Conservation (phyloP, 2,329 filamentous ascomycete species). For the Blastomyces gilchristii region DNA sequence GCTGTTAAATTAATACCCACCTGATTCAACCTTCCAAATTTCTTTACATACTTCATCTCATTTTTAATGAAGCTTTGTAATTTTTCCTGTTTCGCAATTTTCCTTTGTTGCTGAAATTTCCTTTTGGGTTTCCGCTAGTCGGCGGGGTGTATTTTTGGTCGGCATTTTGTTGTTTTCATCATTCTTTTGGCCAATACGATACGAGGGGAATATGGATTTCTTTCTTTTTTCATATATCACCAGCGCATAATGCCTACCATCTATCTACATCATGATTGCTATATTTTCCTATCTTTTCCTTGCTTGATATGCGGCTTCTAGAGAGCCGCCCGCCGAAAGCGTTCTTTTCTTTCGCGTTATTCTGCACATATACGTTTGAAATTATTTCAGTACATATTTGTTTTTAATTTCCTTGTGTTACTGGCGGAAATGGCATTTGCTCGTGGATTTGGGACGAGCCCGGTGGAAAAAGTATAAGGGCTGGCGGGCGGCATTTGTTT, state of each 20-base stretch:
- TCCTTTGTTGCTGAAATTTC: background rate
- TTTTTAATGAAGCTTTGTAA: slow-evolving; percentile 1
- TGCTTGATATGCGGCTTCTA: background rate
- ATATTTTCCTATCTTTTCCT: background rate
- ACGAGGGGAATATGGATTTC: background rate
- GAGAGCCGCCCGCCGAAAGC: background rate
- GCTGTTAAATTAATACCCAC: slow-evolving; percentile 27
- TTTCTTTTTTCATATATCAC: too few species aligned
- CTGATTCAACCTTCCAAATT: background rate
- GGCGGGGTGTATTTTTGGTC: background rate
- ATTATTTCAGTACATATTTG: background rate
- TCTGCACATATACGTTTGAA: background rate
- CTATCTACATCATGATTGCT: background rate
- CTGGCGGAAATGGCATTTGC: background rate
- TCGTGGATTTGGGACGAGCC: slow-evolving; percentile 1
- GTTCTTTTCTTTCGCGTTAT: background rate
- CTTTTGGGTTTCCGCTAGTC: background rate
- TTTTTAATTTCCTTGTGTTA: background rate
- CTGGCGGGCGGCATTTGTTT: slow-evolving; percentile 2
- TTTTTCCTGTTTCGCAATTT: background rate
- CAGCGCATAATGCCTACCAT: background rate
- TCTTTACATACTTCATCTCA: background rate
- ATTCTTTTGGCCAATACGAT: background rate
- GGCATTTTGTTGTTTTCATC: background rate
- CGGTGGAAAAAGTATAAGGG: background rate